Percentiles rank a stretch among this genome's conserved stretches.
These are phyloP conservation scores for Claviceps sp. DNA, from an alignment of 2,329 filamentous ascomycete genomes.

Conservation along the genomic window DNA sequence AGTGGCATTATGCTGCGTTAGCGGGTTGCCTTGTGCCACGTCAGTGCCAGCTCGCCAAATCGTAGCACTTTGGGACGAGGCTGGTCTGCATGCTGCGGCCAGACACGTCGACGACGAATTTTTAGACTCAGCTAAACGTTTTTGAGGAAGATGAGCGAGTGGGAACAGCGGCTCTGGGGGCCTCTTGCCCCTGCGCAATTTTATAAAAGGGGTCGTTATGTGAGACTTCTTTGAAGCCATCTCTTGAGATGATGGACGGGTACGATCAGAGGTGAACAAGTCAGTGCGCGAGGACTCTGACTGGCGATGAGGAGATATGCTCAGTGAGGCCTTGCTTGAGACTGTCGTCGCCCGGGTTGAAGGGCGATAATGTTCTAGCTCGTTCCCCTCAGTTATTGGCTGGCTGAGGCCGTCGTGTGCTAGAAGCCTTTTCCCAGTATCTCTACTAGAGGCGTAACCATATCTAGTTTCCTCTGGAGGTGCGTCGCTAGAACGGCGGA, in stretches of 20 bases:
- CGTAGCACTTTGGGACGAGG: constrained; percentile 20
- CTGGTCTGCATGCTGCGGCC: constrained; percentile 19
- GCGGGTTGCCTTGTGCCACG: constrained; percentile 9
- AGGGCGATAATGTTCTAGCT: constrained; percentile 29
- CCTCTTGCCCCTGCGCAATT: constrained; percentile 63
- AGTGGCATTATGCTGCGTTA: constrained; percentile 26
- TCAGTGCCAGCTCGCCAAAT: constrained; percentile 11
- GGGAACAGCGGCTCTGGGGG: constrained; percentile 70
- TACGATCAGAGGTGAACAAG: constrained; percentile 58
- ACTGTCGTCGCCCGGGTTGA: constrained; percentile 16
- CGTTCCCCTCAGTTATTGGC: constrained; percentile 35
- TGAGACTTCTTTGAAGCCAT: constrained; percentile 46
- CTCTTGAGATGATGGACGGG: constrained; percentile 45
- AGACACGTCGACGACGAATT: constrained; percentile 30
- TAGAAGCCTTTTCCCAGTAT: neutral
- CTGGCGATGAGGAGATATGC: constrained; percentile 31
- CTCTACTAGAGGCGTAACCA: neutral
- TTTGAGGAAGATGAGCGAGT: constrained; percentile 67
- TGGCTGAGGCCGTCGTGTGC: constrained; percentile 18
- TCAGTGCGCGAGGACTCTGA: constrained; percentile 81
- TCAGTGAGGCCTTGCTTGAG: constrained; percentile 31
- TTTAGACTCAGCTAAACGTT: constrained; percentile 31
- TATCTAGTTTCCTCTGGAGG: constrained; percentile 17
- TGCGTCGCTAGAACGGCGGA: constrained; percentile 39
- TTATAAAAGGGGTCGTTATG: constrained; percentile 64